Percentiles rank a stretch among this genome's conserved stretches.
These are phyloP conservation scores for Euphorbia tirucalli DNA, from an alignment of 345 rosid species.

Conservation along the genomic window DNA sequence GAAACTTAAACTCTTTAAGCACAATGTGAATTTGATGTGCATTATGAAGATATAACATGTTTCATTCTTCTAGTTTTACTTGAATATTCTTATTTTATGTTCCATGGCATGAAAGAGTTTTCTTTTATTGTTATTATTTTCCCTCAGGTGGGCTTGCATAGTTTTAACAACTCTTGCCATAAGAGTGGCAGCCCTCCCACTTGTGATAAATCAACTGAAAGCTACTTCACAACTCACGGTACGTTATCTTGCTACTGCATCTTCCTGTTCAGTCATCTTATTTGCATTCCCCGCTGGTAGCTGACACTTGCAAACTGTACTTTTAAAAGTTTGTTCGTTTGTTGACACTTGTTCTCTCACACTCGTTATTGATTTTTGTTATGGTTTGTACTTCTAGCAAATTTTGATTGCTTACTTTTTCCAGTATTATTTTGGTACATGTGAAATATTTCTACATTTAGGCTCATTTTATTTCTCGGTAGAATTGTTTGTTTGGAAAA, in stretches of 20 bases:
- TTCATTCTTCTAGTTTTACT: no score
- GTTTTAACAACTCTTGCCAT: slow-evolving; percentile 62
- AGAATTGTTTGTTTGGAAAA: no score
- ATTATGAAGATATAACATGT: no score
- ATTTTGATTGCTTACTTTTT: no score
- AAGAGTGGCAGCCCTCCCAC: slow-evolving; percentile 64
- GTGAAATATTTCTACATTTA: no score
- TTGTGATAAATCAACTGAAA: slow-evolving; percentile 73
- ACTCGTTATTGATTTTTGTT: no score
- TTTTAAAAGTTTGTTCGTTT: neutral
- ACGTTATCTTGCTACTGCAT: slow-evolving; percentile 21
- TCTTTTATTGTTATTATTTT: neutral
- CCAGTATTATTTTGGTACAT: no score
- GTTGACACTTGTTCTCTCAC: neutral
- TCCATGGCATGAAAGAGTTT: neutral
- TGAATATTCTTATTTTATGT: neutral
- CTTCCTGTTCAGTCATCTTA: neutral
- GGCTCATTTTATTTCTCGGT: no score
- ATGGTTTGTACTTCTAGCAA: no score
- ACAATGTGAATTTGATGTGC: no score
- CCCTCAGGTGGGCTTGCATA: slow-evolving; percentile 85
- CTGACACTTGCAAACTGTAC: no score
- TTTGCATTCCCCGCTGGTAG: neutral
- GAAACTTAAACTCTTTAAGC: no score
- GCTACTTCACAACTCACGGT: slow-evolving; percentile 66